phyloP scores from a whole-genome alignment of 345 rosid species.

The Abelmoschus esculentus region DNA sequence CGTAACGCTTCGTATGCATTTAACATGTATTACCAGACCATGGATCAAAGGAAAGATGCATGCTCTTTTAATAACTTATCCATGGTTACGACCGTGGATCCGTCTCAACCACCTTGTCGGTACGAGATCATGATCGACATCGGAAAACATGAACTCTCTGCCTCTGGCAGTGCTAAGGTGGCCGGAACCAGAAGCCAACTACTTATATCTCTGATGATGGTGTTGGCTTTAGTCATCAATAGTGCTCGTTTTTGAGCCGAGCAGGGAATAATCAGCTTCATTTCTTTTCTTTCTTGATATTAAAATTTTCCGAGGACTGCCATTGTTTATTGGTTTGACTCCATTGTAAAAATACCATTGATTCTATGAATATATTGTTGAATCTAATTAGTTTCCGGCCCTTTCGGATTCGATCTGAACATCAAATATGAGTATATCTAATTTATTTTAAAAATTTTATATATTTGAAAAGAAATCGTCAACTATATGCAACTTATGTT shows the following conservation, averaged over 20 bases:
- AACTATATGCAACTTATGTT: not conserved
- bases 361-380: not conserved
- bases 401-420: too few relatives aligned
- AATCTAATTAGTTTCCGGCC: not conserved
- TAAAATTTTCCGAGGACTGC: not conserved
- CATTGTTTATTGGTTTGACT: too few relatives aligned
- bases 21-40: conserved; percentile 59
- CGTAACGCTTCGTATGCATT: conserved; percentile 67
- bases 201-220: conserved; percentile 7
- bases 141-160: conserved; percentile 24
- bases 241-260: conserved; percentile 2
- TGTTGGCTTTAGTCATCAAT: not conserved
- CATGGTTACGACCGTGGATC: conserved; percentile 38
- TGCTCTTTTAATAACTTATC: conserved; percentile 39
- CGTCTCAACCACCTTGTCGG: conserved; percentile 44
- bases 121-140: conserved; percentile 56
- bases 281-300: not conserved
- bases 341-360: not conserved
- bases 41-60: conserved; percentile 51
- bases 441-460: too few relatives aligned
- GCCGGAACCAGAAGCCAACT: conserved; percentile 6
- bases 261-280: not conserved
- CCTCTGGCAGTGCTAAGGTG: conserved; percentile 15
- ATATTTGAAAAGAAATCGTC: too few relatives aligned
- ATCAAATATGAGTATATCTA: too few relatives aligned